Conservation (phyloP, 257 asterid genomes). For the Parsonsia alboflavescens region DNA sequence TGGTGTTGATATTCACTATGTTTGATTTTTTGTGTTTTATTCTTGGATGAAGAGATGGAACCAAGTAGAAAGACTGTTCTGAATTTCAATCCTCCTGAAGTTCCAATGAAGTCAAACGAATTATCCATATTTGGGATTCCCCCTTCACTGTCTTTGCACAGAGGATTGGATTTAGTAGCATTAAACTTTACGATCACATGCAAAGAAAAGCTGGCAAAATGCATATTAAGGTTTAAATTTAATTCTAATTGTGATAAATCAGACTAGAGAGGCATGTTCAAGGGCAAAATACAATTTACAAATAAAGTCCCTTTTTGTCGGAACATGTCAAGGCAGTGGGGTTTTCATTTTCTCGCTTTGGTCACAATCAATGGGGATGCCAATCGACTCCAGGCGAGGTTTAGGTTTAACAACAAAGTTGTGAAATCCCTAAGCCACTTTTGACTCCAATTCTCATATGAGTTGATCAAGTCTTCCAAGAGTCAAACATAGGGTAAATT, state of each 20-base stretch:
- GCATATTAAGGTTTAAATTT: not conserved
- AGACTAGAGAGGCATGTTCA: not conserved
- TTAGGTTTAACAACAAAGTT: not conserved
- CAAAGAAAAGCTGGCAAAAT: not conserved
- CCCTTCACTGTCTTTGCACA: no score
- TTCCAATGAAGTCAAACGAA: not conserved
- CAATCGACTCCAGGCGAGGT: not conserved
- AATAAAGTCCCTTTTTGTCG: no score
- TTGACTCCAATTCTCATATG: no score
- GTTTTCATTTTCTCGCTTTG: not conserved
- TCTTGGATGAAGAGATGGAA: conserved; percentile 2
- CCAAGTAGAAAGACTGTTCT: not conserved
- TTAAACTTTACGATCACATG: not conserved
- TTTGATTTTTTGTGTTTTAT: not conserved
- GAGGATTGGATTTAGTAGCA: no score
- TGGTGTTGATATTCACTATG: conserved; percentile 5
- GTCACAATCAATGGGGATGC: not conserved
- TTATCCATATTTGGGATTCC: not conserved
- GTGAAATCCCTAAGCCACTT: not conserved
- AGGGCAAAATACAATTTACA: no score
- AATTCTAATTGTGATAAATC: not conserved
- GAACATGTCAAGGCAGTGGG: no score
- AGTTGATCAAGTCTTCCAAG: no score
- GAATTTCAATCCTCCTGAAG: not conserved
- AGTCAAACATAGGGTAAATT: no score